A percentile compares a stretch with the other conserved stretches of the same genome.
Conservation (phyloP, 2,329 filamentous ascomycete species). For the Neoarthrinium moseri region DNA sequence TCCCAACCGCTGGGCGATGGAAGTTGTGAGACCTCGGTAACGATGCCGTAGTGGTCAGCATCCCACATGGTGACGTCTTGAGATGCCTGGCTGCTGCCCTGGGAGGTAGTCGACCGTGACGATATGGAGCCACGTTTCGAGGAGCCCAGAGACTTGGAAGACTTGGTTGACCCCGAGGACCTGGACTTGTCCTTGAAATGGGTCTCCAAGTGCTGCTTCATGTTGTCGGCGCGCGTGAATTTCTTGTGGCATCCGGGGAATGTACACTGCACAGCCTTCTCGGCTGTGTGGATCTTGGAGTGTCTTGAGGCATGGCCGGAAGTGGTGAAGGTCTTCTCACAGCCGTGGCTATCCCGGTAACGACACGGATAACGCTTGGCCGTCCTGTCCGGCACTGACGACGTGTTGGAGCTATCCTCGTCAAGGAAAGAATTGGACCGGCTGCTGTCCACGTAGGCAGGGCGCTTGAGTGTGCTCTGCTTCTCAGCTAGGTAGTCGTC, state of each 20-base stretch:
- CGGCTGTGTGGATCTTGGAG: constrained; percentile 79
- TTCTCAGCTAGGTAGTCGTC: constrained; percentile 32
- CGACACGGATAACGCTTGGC: constrained; percentile 74
- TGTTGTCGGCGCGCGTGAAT: constrained; percentile 81
- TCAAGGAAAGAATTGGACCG: constrained; percentile 51
- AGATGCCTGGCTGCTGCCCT: constrained; percentile 25
- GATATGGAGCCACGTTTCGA: constrained; percentile 29
- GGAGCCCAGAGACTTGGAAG: constrained; percentile 25
- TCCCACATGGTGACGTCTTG: constrained; percentile 39
- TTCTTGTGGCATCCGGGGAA: constrained; percentile 73
- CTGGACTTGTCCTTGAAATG: constrained; percentile 66
- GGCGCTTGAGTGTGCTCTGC: constrained; percentile 36
- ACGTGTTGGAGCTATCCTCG: constrained; percentile 40
- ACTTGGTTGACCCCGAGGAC: constrained; percentile 30
- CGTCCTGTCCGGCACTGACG: constrained; percentile 42
- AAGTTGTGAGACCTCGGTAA: constrained; percentile 26
- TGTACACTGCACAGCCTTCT: constrained; percentile 71
- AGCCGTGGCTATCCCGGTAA: constrained; percentile 68
- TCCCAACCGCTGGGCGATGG: constrained; percentile 44
- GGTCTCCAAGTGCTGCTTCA: constrained; percentile 81
- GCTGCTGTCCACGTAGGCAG: constrained; percentile 40
- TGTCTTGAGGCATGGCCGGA: constrained; percentile 83
- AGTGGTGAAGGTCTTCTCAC: constrained; percentile 79
- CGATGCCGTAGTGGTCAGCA: constrained; percentile 37
- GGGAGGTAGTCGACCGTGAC: constrained; percentile 30